Percentiles rank a stretch among this genome's conserved stretches.
These are phyloP conservation scores for Lepidium didymum DNA, from an alignment of 345 rosid species.

Conservation along the genomic window DNA sequence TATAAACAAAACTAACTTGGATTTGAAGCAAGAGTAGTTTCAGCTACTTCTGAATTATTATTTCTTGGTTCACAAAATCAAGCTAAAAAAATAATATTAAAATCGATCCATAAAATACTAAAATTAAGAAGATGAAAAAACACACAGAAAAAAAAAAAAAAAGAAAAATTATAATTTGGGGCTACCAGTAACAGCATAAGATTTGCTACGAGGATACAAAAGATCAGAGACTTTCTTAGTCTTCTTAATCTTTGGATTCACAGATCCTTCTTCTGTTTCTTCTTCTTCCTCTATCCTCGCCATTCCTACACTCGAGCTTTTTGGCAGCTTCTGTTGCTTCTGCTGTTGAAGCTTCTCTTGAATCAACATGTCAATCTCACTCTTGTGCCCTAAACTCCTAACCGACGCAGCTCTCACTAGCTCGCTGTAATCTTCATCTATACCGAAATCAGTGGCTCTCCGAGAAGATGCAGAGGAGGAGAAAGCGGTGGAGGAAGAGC, in stretches of 20 bases:
- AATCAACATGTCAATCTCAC: constrained; percentile 42
- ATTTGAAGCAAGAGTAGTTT: neutral
- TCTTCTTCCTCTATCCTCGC: constrained; percentile 52
- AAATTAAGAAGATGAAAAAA: neutral
- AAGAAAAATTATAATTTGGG: neutral
- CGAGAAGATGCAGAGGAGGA: constrained; percentile 26
- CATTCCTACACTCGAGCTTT: constrained; percentile 52
- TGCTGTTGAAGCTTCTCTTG: constrained; percentile 22
- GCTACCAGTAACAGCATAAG: constrained; percentile 32
- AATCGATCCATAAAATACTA: constrained; percentile 2
- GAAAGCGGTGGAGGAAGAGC: constrained; percentile 32
- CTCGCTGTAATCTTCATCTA: constrained; percentile 55
- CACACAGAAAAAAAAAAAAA: neutral
- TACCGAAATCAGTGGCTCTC: constrained; percentile 17
- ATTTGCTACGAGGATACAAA: constrained; percentile 42
- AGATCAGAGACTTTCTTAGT: constrained; percentile 18
- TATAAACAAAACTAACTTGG: neutral
- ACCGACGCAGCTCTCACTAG: constrained; percentile 61
- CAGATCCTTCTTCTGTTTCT: constrained; percentile 24
- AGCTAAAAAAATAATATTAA: neutral
- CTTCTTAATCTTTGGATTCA: constrained; percentile 26
- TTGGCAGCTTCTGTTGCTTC: constrained; percentile 30
- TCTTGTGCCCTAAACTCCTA: constrained; percentile 43
- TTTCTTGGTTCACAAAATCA: neutral
- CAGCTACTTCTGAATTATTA: neutral